A percentile compares a stretch with the other conserved stretches of the same genome.
These are phyloP conservation scores for Blastocladiella emersonii DNA, from an alignment of 371 early-diverging fungal genomes.

Conservation along the genomic window DNA sequence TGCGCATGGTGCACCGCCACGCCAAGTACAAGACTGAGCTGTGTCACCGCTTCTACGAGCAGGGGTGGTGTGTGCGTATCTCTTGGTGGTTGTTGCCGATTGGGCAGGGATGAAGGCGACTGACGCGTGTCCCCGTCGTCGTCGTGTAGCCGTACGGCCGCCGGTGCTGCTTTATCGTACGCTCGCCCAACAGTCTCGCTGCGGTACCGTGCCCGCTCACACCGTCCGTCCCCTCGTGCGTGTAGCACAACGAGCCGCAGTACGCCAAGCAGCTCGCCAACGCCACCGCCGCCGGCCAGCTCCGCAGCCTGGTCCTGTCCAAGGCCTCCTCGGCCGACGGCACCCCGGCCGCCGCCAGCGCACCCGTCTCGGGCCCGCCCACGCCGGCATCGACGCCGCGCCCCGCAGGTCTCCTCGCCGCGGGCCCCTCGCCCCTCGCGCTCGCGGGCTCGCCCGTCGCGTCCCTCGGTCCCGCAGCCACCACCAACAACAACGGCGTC, in stretches of 20 bases:
- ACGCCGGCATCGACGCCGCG: no score
- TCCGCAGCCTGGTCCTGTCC: not conserved
- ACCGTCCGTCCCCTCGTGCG: not conserved
- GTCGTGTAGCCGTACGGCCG: slow-evolving; percentile 6
- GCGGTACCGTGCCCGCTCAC: not conserved
- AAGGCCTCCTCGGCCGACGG: not conserved
- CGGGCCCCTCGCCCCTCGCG: not conserved
- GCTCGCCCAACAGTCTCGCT: not conserved
- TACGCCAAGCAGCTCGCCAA: not conserved
- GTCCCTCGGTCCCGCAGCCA: no score
- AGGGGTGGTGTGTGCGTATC: slow-evolving; percentile 8
- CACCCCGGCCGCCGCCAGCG: not conserved
- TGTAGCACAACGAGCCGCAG: not conserved
- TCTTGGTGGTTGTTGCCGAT: no score
- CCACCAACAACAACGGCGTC: no score
- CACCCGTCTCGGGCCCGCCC: no score
- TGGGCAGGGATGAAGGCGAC: no score
- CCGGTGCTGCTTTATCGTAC: slow-evolving; percentile 5
- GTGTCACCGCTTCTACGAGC: slow-evolving; percentile 23
- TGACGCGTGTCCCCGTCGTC: no score
- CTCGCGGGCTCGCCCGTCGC: not conserved
- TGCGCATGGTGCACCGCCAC: slow-evolving; percentile 71
- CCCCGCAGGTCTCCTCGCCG: no score
- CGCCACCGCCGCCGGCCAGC: not conserved
- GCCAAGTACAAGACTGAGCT: slow-evolving; percentile 87